Evolutionary conservation across 495 filamentous ascomycete species (phyloP), one percentile per base, ranked within the genome.

Genomic region (Achaetomiella virescens): DNA sequence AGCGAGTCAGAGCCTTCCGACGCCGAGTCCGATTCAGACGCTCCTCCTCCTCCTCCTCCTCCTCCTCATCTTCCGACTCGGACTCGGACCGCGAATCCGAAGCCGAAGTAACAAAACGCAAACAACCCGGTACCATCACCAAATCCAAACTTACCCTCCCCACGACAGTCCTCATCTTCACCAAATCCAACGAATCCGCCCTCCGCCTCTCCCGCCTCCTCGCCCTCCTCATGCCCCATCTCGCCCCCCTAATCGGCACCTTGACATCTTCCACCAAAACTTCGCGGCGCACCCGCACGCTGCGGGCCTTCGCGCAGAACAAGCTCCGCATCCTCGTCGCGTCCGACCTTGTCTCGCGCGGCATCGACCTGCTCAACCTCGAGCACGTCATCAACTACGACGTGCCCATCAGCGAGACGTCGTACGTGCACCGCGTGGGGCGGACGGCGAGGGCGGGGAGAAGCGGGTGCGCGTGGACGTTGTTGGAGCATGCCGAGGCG

Each of bases 301-400:
- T 95, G 24, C 69, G 75, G 15, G 78, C 79, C 6, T 91, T 91
- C 69, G 69, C 77, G 12, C 67, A 75, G 22, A 80, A 80, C 53
- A 84, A 84, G 48, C 71, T 87, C 3, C 82, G 81, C 7, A 72
- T 96, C 38, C 82, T 97, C 10, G 84, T 97, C 36, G 90, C 92
- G 9, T 93, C 93, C 0, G 93, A 98, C 65, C 85, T 92, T 22
- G 90, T 92, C 1, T 87, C 92, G 1, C 88, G 95, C 43, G 93
- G 93, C 63, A 82, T 98, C n/a, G 93, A 98, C 66, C 75, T 96
- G 1, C 79, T 78, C 1, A 79, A 83, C 22, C 76, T 97, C 22
- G 83, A 83, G 22, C 87, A 95, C 60, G 90, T 97, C 11, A 75
- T 97, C 62, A 97, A 97, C 68, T 98, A 98, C 74, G 93, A 97